These are phyloP conservation scores for Neoboletus subvelutipes DNA, from an alignment of 768 basidiomycete genomes.

Conservation along the genomic window DNA sequence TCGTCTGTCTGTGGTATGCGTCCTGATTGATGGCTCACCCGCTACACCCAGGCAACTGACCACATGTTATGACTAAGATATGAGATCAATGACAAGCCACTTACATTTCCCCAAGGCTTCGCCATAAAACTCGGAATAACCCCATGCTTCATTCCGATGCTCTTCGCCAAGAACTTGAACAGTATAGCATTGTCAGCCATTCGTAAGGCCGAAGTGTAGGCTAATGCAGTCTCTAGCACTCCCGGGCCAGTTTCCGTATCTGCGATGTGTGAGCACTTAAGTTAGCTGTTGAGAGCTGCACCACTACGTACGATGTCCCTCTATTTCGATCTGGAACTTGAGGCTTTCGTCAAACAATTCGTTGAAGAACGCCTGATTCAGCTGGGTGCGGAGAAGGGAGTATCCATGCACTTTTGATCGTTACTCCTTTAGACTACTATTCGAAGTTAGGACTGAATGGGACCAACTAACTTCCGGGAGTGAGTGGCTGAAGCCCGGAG, in stretches of 20 bases:
- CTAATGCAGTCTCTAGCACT: constrained; percentile 83
- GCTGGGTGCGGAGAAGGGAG: constrained; percentile 85
- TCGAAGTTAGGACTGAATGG: not conserved
- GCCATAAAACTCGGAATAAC: constrained; percentile 98
- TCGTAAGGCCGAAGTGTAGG: constrained; percentile 72
- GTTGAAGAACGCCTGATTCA: constrained; percentile 88
- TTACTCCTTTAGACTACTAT: constrained; percentile 3
- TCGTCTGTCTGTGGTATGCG: constrained; percentile 11
- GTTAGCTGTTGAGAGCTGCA: not conserved
- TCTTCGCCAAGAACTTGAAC: constrained; percentile 92
- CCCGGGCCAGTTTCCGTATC: constrained; percentile 94
- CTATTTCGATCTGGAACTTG: constrained; percentile 76
- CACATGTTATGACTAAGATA: constrained; percentile 3
- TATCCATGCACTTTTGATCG: constrained; percentile 86
- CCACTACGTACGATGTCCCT: constrained; percentile 72
- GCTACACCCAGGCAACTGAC: constrained; percentile 89
- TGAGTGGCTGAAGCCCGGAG: constrained; percentile 70
- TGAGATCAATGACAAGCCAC: constrained; percentile 25
- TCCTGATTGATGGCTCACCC: constrained; percentile 51
- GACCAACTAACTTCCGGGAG: constrained; percentile 79
- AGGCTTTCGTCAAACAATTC: constrained; percentile 77
- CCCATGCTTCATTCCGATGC: constrained; percentile 84
- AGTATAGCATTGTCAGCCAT: constrained; percentile 92
- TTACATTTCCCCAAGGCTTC: constrained; percentile 90
- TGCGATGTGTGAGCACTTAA: constrained; percentile 27